Conservation (phyloP, 192 early-diverging fungal genomes). For the Rhizophagus prolifer region DNA sequence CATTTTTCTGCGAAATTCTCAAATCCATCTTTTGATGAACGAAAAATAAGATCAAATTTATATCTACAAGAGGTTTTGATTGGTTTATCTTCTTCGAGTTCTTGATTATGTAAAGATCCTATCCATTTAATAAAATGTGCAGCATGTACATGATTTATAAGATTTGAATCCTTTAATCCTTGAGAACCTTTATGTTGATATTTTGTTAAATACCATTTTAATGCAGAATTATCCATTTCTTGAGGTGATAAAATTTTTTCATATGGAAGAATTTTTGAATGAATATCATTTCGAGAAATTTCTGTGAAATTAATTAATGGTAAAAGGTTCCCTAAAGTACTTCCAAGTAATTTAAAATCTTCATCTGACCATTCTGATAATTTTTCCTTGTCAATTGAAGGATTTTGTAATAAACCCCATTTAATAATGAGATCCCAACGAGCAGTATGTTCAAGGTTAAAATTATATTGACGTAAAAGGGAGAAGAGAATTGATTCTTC, state of each 20-base stretch:
- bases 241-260: conserved; percentile 21
- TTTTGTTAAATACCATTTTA: conserved; percentile 22
- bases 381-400: not conserved
- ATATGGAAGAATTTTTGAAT: conserved; percentile 11
- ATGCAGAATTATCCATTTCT: conserved; percentile 11
- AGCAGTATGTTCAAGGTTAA: not conserved
- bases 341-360: not conserved
- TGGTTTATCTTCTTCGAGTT: not conserved
- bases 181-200: not conserved
- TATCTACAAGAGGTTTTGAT: not conserved
- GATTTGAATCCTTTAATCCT: conserved; percentile 9
- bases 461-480: not conserved
- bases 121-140: conserved; percentile 17
- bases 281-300: conserved; percentile 16
- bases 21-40: conserved; percentile 3
- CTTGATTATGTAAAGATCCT: not conserved
- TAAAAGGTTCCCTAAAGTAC: not conserved
- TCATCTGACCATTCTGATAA: not conserved
- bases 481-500: conserved; percentile 3
- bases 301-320: conserved; percentile 8
- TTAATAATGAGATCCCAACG: conserved; percentile 11
- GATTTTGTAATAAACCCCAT: conserved; percentile 5
- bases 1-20: not conserved
- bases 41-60: conserved; percentile 11
- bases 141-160: conserved; percentile 16